Base-by-base conservation (phyloP, 164 flowering plant species). In the Pachysandra terminalis region DNA sequence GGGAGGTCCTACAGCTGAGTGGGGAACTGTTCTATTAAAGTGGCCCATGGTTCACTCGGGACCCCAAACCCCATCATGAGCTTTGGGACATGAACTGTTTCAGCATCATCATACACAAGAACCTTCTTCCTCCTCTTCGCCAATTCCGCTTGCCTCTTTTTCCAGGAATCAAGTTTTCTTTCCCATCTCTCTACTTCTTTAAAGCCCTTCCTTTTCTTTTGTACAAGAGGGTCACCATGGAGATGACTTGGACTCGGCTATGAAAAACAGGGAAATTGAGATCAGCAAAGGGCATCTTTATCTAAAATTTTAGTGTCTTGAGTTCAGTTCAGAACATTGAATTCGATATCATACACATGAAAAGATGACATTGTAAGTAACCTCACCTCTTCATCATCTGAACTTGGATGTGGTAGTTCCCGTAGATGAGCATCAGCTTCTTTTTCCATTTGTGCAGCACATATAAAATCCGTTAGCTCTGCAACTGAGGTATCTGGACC, bases 41-140 rank as follows among this genome's bases (percentile, higher is more conserved):
- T 35, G 35, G 17, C 21, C 41, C 23, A 51, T 28, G 73, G 70
- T 12, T 58, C 59, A 53, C 63, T 48, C 0, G 83, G 82, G 45
- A 76, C 40, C 26, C 82, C 85, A 73, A 76, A 80, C 9, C 85
- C 85, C 13, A 63, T 27, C 82, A 71, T 78, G 22, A 28, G 61
- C 19, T 74, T 68, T n/a, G 75, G 72, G 17, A 71, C 16, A 21
- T 16, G 61, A 58, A 45, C 23, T n/a, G 37, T 22, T 17, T 62
- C 68, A 8, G 63, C 68, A 45, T 70, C 26, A 53, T 41, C 67
- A 55, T 23, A 6, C 12, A 40, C 13, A 12, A 24, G 17, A 40
- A 22, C 14, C 14, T 56, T 53, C 49, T 56, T 41, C 52, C 28
- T 24, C 22, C 23, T 14, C 10, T n/a, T n/a, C n/a, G n/a, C n/a